Evolutionary conservation across 2,329 filamentous ascomycete species (phyloP).

Genomic region (Diaporthe batatas): DNA sequence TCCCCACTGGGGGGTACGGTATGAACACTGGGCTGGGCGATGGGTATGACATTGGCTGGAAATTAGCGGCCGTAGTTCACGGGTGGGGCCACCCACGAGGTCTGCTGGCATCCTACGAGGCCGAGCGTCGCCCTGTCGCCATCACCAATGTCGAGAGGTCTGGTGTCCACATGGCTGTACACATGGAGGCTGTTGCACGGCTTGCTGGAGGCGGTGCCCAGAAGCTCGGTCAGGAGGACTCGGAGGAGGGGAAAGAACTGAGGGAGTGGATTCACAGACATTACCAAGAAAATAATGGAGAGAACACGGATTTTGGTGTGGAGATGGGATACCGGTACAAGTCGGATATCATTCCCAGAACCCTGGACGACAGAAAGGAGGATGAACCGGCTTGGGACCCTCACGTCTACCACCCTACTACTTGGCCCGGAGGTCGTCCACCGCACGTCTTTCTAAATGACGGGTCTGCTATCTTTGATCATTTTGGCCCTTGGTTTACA

Average conservation of each 20-base stretch:
- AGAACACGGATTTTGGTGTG: constrained; percentile 47
- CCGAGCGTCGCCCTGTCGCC: constrained; percentile 41
- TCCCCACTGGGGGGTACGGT: constrained; percentile 47
- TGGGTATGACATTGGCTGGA: constrained; percentile 47
- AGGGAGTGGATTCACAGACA: constrained; percentile 40
- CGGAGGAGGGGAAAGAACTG: constrained; percentile 32
- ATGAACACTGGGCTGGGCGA: constrained; percentile 49
- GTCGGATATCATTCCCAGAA: constrained; percentile 25
- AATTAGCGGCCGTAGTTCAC: constrained; percentile 43
- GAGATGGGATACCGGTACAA: constrained; percentile 48
- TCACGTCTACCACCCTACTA: constrained; percentile 36
- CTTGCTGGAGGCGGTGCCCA: constrained; percentile 23
- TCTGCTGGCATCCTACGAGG: constrained; percentile 42
- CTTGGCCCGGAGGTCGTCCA: constrained; percentile 41
- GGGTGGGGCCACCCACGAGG: constrained; percentile 36
- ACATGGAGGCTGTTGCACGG: constrained; percentile 39
- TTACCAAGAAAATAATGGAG: constrained; percentile 45
- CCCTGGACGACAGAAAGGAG: too few relatives aligned
- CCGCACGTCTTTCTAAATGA: constrained; percentile 41
- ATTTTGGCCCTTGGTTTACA: constrained; percentile 37
- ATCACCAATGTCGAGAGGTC: constrained; percentile 24
- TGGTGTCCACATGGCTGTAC: constrained; percentile 31
- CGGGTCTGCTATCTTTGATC: constrained; percentile 42
- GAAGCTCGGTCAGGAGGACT: background rate
- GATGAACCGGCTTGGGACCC: background rate